Evolutionary conservation across 2,329 filamentous ascomycete genomes (phyloP), one percentile per base, ranked within the genome.

Genomic region (Sarocladium kiliense): DNA sequence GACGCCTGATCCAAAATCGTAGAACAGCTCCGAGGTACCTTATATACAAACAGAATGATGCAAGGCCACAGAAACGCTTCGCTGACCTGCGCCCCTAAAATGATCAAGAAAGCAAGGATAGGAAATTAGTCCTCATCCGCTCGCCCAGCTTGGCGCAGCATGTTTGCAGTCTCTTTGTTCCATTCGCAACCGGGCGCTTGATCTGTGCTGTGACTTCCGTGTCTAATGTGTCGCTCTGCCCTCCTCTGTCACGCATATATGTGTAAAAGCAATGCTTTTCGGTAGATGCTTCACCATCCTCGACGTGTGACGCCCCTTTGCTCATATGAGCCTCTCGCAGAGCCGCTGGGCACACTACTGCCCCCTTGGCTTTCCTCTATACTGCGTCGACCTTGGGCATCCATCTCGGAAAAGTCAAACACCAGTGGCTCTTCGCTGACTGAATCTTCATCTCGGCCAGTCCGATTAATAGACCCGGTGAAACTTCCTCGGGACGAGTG

Each of bases 401-500:
- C 84, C 65, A 89, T 80, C 67, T 90, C 87, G 34, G 84, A 88
- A 76, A 90, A 83, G 59, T 87, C 84, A 67, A 90, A 90, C 10
- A 90, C 75, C 10, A 90, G 68, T 0, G 84, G 85, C 63, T 90
- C 87, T 55, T 88, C 87, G 57, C 87, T 84, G 23, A 75, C 69
- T 5, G 81, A 80, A 53, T 76, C 74, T 23, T 77, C 74, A n/a
- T 66, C 72, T 3, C 73, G 71, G 3, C 63, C 64, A 18, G 71
- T 63, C n/a, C 73, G 65, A 26, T 66, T 66, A 11, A 65, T 66
- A 2, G 72, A 74, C 23, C 74, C 73, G 1, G 66, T 68, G 57
- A 77, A 75, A 59, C 76, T 79, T 30, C 74, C 76, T 21, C 76
- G 68, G 3, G 71, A 73, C 27, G 74, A 75, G 23, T 74, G 72